These are phyloP conservation scores for Penicillium aurantiogriseum DNA, from an alignment of 2,329 filamentous ascomycete genomes.

Conservation along the genomic window DNA sequence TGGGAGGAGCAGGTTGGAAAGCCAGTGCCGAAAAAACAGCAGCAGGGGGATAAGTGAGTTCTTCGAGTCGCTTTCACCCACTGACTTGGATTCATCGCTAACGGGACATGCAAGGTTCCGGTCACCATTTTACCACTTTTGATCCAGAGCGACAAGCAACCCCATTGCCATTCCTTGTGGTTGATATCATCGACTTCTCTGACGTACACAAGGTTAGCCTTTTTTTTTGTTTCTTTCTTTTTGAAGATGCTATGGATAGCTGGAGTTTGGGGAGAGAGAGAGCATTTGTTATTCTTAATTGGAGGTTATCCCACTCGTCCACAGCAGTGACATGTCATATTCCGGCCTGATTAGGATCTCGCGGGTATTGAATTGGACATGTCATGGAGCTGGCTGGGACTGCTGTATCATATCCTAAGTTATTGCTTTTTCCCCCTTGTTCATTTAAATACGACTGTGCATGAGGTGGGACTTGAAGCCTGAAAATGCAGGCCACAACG, in stretches of 20 bases:
- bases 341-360: not conserved
- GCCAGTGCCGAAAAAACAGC: constrained; percentile 31
- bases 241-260: not conserved
- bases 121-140: not conserved
- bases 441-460: not conserved
- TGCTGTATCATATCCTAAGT: not conserved
- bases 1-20: constrained; percentile 47
- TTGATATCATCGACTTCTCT: not conserved
- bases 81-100: not conserved
- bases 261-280: not conserved
- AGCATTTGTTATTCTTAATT: not conserved
- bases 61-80: not conserved
- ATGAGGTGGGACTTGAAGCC: not conserved
- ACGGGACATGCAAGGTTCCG: not conserved
- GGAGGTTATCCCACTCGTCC: not conserved
- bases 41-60: constrained; percentile 25
- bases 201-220: not conserved
- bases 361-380: not conserved
- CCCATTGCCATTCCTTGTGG: not conserved
- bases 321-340: not conserved
- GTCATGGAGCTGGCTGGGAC: not conserved
- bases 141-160: not conserved
- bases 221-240: not conserved
- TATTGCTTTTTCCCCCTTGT: not conserved
- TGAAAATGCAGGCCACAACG: not conserved